These are phyloP conservation scores for Amborella trichopoda DNA, from an alignment of 164 flowering plant genomes.

Conservation along the genomic window DNA sequence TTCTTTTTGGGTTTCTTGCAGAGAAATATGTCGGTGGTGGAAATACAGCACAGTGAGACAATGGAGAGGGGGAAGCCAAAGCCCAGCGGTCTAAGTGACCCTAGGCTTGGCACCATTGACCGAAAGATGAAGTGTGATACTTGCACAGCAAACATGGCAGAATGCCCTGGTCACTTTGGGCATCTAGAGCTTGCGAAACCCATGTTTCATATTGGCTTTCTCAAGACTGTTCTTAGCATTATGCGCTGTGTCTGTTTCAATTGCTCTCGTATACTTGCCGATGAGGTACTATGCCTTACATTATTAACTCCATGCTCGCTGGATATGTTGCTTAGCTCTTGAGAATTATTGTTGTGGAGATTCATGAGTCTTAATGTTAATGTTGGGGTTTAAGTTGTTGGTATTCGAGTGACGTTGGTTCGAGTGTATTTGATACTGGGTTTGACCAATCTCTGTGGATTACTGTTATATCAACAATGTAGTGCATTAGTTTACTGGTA, in stretches of 20 bases:
- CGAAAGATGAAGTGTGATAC: slow-evolving; percentile 96
- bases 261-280: slow-evolving; percentile 87
- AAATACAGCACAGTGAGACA: slow-evolving; percentile 88
- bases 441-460: too few relatives aligned
- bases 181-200: slow-evolving; percentile 98
- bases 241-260: slow-evolving; percentile 96
- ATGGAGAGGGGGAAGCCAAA: slow-evolving; percentile 96
- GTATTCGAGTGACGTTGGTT: too few relatives aligned
- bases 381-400: too few relatives aligned
- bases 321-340: too few relatives aligned
- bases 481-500: too few relatives aligned
- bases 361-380: too few relatives aligned
- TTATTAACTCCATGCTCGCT: too few relatives aligned
- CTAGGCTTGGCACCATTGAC: slow-evolving; percentile 85
- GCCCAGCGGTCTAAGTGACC: slow-evolving; percentile 73
- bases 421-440: too few relatives aligned
- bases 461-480: too few relatives aligned
- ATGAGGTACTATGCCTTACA: slow-evolving; percentile 89
- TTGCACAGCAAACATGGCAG: slow-evolving; percentile 95
- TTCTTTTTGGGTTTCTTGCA: slow-evolving; percentile 20
- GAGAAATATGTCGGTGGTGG: slow-evolving; percentile 99
- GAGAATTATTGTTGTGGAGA: too few relatives aligned
- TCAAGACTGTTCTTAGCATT: slow-evolving; percentile 81
- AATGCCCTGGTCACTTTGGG: slow-evolving; percentile 98
- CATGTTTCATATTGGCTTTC: slow-evolving; percentile 90